phyloP scores from a whole-genome alignment of 352 stramenopile species.

The Phytophthora syringae region DNA sequence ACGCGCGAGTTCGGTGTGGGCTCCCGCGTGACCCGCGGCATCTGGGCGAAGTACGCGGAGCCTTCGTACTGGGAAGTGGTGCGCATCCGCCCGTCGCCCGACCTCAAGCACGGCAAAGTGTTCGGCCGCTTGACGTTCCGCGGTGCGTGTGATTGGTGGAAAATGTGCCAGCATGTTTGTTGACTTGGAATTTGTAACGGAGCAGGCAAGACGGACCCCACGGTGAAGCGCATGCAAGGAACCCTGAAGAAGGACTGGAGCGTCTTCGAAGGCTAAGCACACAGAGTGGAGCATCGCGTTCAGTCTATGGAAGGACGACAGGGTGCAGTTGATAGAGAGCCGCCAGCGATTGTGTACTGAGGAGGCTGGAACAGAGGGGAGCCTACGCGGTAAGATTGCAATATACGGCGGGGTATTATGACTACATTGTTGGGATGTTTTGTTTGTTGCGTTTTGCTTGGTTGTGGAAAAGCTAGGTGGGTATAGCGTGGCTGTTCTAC shows the following conservation, averaged over 20 bases:
- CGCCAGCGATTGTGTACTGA: slow-evolving; percentile 6
- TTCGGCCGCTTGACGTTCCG: slow-evolving; percentile 85
- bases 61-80: slow-evolving; percentile 86
- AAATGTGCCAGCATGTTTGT: not conserved
- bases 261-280: slow-evolving; percentile 27
- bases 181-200: slow-evolving; percentile 13
- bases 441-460: not conserved
- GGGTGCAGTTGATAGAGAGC: slow-evolving; percentile 24
- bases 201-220: slow-evolving; percentile 69
- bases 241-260: slow-evolving; percentile 81
- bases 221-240: slow-evolving; percentile 82
- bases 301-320: not conserved
- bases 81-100: slow-evolving; percentile 67
- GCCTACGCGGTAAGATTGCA: slow-evolving; percentile 31
- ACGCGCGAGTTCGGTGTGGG: slow-evolving; percentile 77
- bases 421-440: slow-evolving; percentile 14
- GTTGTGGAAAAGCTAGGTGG: not conserved
- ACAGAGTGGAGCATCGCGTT: not conserved
- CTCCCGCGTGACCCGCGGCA: slow-evolving; percentile 70
- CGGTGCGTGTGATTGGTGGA: slow-evolving; percentile 44
- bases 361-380: not conserved
- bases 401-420: slow-evolving; percentile 43
- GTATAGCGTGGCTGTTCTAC: no score
- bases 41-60: slow-evolving; percentile 79
- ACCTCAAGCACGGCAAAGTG: slow-evolving; percentile 89